Conservation (phyloP, 768 basidiomycete species). For the Boletus bicolor region DNA sequence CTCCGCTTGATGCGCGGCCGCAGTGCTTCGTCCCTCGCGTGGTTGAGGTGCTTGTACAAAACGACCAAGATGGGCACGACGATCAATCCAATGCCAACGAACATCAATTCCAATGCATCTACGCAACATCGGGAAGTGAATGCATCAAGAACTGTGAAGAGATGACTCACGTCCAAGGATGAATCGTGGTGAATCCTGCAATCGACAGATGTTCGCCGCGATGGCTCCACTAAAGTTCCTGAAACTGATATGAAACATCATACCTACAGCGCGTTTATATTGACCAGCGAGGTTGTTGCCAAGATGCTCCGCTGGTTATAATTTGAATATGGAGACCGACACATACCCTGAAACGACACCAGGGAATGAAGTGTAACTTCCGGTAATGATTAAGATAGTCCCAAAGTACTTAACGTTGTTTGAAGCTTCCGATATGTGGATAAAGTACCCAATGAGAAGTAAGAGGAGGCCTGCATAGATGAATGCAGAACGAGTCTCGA, state of each 20-base stretch:
- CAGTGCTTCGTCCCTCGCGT: conserved; percentile 39
- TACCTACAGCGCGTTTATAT: conserved; percentile 65
- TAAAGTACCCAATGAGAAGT: too few species aligned
- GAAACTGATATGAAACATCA: conserved; percentile 51
- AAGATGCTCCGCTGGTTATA: conserved; percentile 18
- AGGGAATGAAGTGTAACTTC: conserved; percentile 54
- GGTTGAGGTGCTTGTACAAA: conserved; percentile 55
- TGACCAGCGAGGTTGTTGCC: conserved; percentile 55
- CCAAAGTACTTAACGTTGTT: conserved; percentile 67
- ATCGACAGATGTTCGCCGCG: conserved; percentile 59
- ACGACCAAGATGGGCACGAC: conserved; percentile 46
- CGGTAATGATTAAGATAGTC: conserved; percentile 63
- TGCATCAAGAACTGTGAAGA: too few species aligned
- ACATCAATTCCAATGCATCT: conserved; percentile 68
- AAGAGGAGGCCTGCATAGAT: too few species aligned
- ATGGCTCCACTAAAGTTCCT: conserved; percentile 69
- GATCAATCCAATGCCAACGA: conserved; percentile 62
- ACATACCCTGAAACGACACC: conserved; percentile 58
- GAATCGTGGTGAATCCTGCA: conserved; percentile 58
- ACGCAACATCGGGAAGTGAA: background rate
- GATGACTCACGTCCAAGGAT: conserved; percentile 55
- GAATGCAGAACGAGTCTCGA: too few species aligned
- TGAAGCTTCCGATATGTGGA: conserved; percentile 36
- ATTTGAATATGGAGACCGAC: conserved; percentile 10
- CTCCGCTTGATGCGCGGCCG: conserved; percentile 14